Evolutionary conservation across 208 protist genomes (phyloP), one percentile per base, ranked within the genome.

Genomic region (Leishmania martiniquensis): DNA sequence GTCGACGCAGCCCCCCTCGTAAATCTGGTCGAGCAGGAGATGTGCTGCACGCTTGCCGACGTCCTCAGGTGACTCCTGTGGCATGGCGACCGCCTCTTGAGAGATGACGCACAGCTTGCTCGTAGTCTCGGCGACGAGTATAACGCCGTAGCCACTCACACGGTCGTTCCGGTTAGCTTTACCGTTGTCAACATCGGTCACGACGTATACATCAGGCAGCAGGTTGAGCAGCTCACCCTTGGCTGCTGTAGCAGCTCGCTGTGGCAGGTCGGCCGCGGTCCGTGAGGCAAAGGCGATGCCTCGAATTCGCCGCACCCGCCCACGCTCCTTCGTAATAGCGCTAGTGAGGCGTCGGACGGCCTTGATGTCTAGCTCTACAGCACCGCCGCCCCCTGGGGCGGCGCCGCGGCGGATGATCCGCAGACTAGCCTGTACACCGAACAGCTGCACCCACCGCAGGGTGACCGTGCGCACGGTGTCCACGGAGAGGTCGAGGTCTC

Each of bases 121-220:
- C 1, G 93, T 98, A 34, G 93, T 97, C 78, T 98, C 95, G n/a
- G 97, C 93, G 22, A 98, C 95, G 44, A 98, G 86, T 45, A 96
- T 71, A 44, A 98, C 87, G 47, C 95, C 97, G 76, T 97, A 98
- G 63, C 97, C 97, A 80, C 91, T 95, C n/a, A 85, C 60, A 2
- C 66, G 76, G 32, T 85, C 76, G 29, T 80, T 88, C 63, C 85
- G 81, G 63, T 84, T 81, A 2, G 72, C 78, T 75, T 91, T 90
- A 25, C 85, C 78, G 44, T 82, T 90, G 79, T 98, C 93, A 44
- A 96, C 85, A 84, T 98, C 97, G 17, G 95, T 97, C 62, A 97
- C 92, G 42, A 98, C 88, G 83, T 98, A 98, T 59, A 98, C 91
- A 82, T 98, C 95, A 0, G 96, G 95, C 39, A 98, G 76, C n/a